Evolutionary conservation across 139 green algal genomes (phyloP), one percentile per base, ranked within the genome.

Genomic region (Micromonas pusilla): DNA sequence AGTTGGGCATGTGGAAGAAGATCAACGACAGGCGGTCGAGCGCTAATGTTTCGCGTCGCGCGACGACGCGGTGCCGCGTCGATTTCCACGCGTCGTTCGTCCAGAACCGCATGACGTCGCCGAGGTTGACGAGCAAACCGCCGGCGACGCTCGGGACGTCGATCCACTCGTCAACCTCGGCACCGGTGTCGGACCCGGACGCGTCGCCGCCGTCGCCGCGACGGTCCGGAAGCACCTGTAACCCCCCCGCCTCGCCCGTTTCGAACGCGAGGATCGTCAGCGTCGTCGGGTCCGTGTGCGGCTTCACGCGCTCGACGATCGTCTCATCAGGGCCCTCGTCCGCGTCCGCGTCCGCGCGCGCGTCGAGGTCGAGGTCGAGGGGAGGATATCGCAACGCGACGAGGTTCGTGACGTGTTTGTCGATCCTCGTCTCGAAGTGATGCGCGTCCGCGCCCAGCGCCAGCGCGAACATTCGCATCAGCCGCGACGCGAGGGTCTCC

Each of bases 211-310:
- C 53, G n/a, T n/a, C n/a, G n/a, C n/a, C n/a, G n/a, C 54, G 54
- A 65, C 63, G 21, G 28, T 70, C 6, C 20, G 9, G 28, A 23
- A 70, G 31, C 9, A 70, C 31, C 63, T 70, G 63, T 34, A 70
- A 34, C 6, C 63, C 63, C 2, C 32, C 31, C n/a, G 63, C 21
- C 23, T 25, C 63, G 20, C 6, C 1, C 3, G n/a, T 25, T 1
- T 75, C 68, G 37, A 64, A 62, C 33, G 37, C 33, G 20, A 75
- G 37, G 6, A 52, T 62, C 68, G 68, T 75, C 20, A 75, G 21
- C 20, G n/a, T n/a, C 23, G 68, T 75, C 31, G 68, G 68, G n/a
- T 75, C 68, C 5, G 68, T 75, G 68, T 75, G 68, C 5, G 68
- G 1, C 30, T n/a, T 52, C 2, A 75, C 68, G 23, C 33, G 68